phyloP scores from a whole-genome alignment of 2,329 filamentous ascomycete genomes.

The Colletotrichum sojae region DNA sequence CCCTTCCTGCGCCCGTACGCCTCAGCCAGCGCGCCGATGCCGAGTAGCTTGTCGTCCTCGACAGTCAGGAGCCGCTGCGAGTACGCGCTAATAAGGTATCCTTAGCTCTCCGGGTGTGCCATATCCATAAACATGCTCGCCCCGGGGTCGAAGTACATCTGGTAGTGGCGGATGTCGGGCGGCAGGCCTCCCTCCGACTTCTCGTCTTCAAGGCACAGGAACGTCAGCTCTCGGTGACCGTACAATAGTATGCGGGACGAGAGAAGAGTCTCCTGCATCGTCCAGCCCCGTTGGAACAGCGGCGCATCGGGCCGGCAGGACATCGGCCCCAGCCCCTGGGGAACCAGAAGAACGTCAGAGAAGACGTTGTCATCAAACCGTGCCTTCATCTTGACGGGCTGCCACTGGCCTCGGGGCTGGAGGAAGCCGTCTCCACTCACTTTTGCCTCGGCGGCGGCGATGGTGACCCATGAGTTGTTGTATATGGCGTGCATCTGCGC shows the following conservation, averaged over 20 bases:
- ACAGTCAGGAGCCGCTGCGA: not conserved
- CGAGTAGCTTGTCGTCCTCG: not conserved
- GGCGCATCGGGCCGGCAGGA: not conserved
- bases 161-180: not conserved
- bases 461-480: not conserved
- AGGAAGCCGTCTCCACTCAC: not conserved
- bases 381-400: not conserved
- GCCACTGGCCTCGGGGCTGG: not conserved
- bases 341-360: not conserved
- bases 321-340: not conserved
- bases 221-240: not conserved
- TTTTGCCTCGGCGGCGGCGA: not conserved
- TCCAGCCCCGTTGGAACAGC: not conserved
- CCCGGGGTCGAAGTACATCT: not conserved
- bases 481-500: conserved; percentile 1
- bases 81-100: not conserved
- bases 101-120: not conserved
- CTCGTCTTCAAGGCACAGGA: not conserved
- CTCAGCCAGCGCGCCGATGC: not conserved
- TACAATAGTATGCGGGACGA: not conserved
- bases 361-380: not conserved
- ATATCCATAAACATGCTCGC: not conserved
- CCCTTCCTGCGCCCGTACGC: not conserved
- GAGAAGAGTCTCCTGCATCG: not conserved
- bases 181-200: not conserved